Evolutionary conservation across 345 rosid species (phyloP).

Genomic region (Pistacia integerrima): DNA sequence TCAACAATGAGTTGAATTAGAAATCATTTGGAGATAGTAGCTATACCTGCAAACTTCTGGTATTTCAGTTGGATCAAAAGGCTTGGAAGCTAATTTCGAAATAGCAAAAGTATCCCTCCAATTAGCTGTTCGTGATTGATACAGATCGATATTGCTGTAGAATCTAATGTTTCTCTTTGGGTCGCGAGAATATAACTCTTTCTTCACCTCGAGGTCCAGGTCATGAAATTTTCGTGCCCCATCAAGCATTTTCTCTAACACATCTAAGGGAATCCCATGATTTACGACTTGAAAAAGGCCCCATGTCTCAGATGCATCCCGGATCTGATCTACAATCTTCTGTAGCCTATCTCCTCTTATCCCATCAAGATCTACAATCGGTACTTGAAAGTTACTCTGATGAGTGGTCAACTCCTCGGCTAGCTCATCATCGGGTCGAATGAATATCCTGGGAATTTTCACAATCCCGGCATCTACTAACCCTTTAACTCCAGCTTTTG

Average conservation of each 20-base stretch:
- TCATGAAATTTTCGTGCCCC: slow-evolving; percentile 20
- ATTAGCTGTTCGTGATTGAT: slow-evolving; percentile 16
- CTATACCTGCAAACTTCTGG: slow-evolving; percentile 22
- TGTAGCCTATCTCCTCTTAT: slow-evolving; percentile 9
- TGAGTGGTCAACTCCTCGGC: not conserved
- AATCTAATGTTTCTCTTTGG: not conserved
- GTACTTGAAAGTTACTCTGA: slow-evolving; percentile 1
- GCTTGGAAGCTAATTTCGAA: not conserved
- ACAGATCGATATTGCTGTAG: slow-evolving; percentile 20
- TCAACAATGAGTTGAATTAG: too few species aligned
- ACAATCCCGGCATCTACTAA: slow-evolving; percentile 38
- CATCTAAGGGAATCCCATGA: slow-evolving; percentile 37
- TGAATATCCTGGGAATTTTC: slow-evolving; percentile 22
- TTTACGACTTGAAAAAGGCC: slow-evolving; percentile 56
- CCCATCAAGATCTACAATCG: slow-evolving; percentile 20
- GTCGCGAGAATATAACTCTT: slow-evolving; percentile 14
- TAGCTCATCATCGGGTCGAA: slow-evolving; percentile 14
- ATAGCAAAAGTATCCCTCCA: slow-evolving; percentile 38
- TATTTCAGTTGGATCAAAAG: not conserved
- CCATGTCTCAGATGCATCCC: slow-evolving; percentile 33
- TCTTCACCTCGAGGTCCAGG: slow-evolving; percentile 25
- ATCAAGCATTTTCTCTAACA: slow-evolving; percentile 20
- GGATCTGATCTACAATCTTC: slow-evolving; percentile 27
- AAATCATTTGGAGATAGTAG: not conserved
- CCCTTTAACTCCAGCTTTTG: slow-evolving; percentile 46